A percentile compares a stretch with the other conserved stretches of the same genome.
These are phyloP conservation scores for Trichothecium sympodiale DNA, from an alignment of 2,329 filamentous ascomycete species.

Conservation along the genomic window DNA sequence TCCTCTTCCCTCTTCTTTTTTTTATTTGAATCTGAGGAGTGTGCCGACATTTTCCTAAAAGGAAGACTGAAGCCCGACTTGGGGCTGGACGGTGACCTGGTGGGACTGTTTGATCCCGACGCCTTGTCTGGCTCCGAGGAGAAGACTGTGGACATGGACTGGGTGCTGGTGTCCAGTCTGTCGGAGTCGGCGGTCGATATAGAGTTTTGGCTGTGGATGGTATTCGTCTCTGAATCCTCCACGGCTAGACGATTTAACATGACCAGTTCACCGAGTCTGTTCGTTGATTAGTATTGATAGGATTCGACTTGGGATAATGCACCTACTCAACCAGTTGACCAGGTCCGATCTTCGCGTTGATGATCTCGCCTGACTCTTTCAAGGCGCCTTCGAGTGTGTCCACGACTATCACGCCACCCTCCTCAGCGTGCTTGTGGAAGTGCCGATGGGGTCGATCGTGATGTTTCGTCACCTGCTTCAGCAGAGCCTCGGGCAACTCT, in stretches of 20 bases:
- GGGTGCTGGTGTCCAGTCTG: slow-evolving; percentile 22
- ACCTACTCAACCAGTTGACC: slow-evolving; percentile 69
- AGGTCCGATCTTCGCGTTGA: slow-evolving; percentile 62
- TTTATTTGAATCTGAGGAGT: slow-evolving; percentile 7
- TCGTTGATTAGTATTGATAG: background rate
- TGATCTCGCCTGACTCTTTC: slow-evolving; percentile 77
- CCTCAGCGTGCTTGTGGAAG: slow-evolving; percentile 54
- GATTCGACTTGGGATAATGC: background rate
- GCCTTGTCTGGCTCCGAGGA: slow-evolving; percentile 9
- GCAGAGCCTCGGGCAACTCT: slow-evolving; percentile 68
- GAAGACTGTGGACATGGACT: slow-evolving; percentile 31
- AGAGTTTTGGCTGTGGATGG: slow-evolving; percentile 16
- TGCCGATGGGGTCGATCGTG: slow-evolving; percentile 35
- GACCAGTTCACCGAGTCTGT: slow-evolving; percentile 64
- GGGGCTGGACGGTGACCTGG: slow-evolving; percentile 19
- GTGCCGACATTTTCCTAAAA: slow-evolving; percentile 12
- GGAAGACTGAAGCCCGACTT: slow-evolving; percentile 21
- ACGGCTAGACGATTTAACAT: slow-evolving; percentile 40
- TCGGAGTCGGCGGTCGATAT: slow-evolving; percentile 11
- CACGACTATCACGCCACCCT: slow-evolving; percentile 58
- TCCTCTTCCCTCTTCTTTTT: slow-evolving; percentile 31
- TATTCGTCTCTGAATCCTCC: slow-evolving; percentile 26
- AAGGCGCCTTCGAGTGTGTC: slow-evolving; percentile 71
- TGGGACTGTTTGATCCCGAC: slow-evolving; percentile 17
- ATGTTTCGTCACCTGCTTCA: slow-evolving; percentile 49